Base-by-base conservation (phyloP, 139 green algal genomes). In the Parachlorella kessleri region DNA sequence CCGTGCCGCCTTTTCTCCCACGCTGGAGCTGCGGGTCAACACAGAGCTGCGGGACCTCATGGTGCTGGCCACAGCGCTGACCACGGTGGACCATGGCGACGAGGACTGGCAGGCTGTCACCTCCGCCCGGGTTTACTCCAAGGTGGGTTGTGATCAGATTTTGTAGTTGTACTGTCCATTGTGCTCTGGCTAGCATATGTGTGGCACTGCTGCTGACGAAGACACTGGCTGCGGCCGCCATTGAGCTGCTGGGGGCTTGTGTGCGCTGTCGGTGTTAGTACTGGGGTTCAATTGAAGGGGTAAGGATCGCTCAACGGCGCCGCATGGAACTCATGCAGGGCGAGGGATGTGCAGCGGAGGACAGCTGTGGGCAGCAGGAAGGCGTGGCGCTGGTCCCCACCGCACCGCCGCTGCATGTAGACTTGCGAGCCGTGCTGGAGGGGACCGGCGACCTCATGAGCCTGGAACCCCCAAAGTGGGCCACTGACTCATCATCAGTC, bases 31-130 rank as follows among this genome's bases (percentile, higher is more conserved):
- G 53, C 32, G 88, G 33, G 82, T 85, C 54, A 93, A 93, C 66
- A 76, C 81, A 38, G 87, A 92, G 79, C 89, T 94, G 1, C 80
- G 80, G 21, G 89, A 92, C 41, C 83, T 94, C 26, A 75, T 93
- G 21, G 59, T 77, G 4, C 79, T 92, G 18, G 89, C 90, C 6
- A 82, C 80, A 33, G 86, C 85, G n/a, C 64, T 93, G 24, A 82
- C 81, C 32, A 87, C 78, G 0, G 80, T 91, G 55, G 89, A 93
- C 4, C 76, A 73, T 21, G 42, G 39, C 21, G 70, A 77, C 68
- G 66, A 86, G 6, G 88, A 90, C 26, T 94, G 90, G 92, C 84
- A 93, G 81, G 84, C 85, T 1, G 89, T 95, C n/a, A 87, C 90
- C 2, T 76, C 84, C 9, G 38, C 80, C 9, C 48, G 78, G 28